Evolutionary conservation across 2,329 filamentous ascomycete genomes (phyloP), one percentile per base, ranked within the genome.

Genomic region (Fusarium verticillioides): DNA sequence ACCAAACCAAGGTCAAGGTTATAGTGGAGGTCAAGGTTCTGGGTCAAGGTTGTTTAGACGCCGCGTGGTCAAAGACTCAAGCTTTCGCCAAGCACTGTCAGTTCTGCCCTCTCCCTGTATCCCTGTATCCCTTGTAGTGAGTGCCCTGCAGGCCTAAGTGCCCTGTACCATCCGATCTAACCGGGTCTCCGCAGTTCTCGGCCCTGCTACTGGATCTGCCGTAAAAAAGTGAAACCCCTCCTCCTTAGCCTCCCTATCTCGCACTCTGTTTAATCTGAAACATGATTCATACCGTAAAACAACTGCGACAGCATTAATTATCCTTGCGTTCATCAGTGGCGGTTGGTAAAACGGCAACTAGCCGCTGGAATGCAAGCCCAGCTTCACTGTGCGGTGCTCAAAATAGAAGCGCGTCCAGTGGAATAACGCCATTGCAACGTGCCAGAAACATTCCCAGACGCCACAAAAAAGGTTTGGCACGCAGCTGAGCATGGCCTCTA

Each of bases 11-110:
- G n/a, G 47, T 23, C 49, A 36, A 52, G 32, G n/a, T 7, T 43
- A 9, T 7, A 43, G 40, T 42, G 40, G 40, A 42, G 46, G 26
- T 47, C 28, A 50, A 50, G 46, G 47, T 50, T 50, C 23, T 28
- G 11, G 15, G 46, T 32, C 47, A 52, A 52, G 47, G 30, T 52
- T 52, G n/a, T 52, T 52, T 54, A 40, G 58, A 53, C 44, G 42
- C 64, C 59, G 47, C 53, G 39, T 44, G 37, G 43, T 63, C 69
- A 47, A 19, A 47, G 44, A 47, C 44, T 47, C 26, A 72, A 72
- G 69, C 69, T 69, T 72, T 72, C 43, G 69, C 69, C 69, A 72
- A 72, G 69, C 43, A 37, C 16, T 57, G 43, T 39, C 54, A 66
- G 37, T 54, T 30, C 37, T 39, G 37, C 19, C 19, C 28, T 36